Percentiles rank a stretch among this genome's conserved stretches.
Evolutionary conservation across 2,329 filamentous ascomycete genomes (phyloP).

Genomic region (Sodiomyces alkalinus): DNA sequence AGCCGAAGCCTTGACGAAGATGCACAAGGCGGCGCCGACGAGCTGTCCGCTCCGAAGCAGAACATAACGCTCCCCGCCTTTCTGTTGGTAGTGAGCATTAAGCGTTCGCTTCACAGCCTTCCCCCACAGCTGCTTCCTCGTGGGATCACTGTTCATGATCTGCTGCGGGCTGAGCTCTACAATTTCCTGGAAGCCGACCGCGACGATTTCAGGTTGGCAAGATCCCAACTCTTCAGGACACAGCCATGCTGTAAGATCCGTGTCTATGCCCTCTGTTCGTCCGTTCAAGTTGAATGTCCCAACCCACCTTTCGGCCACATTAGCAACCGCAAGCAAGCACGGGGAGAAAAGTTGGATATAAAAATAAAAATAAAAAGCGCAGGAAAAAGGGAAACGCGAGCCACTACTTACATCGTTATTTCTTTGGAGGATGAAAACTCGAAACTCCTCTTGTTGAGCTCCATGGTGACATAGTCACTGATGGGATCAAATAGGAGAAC

Average conservation of each 20-base stretch:
- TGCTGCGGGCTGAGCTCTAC: slow-evolving; percentile 96
- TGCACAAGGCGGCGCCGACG: slow-evolving; percentile 80
- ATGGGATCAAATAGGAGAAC: slow-evolving; percentile 88
- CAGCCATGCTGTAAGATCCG: slow-evolving; percentile 77
- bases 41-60: slow-evolving; percentile 83
- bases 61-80: slow-evolving; percentile 67
- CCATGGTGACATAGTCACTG: slow-evolving; percentile 72
- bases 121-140: slow-evolving; percentile 76
- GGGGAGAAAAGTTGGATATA: no score
- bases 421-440: slow-evolving; percentile 64
- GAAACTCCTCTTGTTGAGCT: slow-evolving; percentile 49
- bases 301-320: slow-evolving; percentile 41
- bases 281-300: slow-evolving; percentile 96
- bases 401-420: slow-evolving; percentile 55
- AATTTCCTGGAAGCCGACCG: slow-evolving; percentile 92
- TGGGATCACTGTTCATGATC: slow-evolving; percentile 96
- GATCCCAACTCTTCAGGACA: slow-evolving; percentile 46
- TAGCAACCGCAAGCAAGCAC: no score
- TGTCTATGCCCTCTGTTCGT: slow-evolving; percentile 57
- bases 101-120: slow-evolving; percentile 61
- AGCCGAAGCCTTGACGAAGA: slow-evolving; percentile 71
- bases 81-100: slow-evolving; percentile 51
- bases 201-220: slow-evolving; percentile 68
- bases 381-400: no score
- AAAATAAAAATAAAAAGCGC: no score